Evolutionary conservation across 2,329 filamentous ascomycete species (phyloP), one percentile per base, ranked within the genome.

Genomic region (Grosmannia penicillata): DNA sequence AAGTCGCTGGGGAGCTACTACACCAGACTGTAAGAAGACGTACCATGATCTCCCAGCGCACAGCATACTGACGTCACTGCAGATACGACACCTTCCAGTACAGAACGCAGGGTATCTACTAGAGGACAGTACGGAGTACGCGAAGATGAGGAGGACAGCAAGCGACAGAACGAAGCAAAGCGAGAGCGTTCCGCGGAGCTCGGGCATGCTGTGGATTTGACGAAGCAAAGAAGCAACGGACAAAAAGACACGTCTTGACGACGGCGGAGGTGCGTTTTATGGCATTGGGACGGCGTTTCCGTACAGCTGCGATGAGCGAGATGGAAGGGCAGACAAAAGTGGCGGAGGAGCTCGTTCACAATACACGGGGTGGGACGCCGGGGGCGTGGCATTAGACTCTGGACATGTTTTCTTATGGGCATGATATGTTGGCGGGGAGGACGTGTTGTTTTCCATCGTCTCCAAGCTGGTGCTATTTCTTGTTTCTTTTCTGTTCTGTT

Each of bases 31-130:
- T 86, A 62, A 66, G 80, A n/a, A n/a, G n/a, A n/a, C n/a, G n/a
- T n/a, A n/a, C n/a, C n/a, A n/a, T n/a, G n/a, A n/a, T 35, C 18
- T 33, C 26, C 9, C 26, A 11, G 14, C 9, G 8, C 19, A 25
- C n/a, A n/a, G n/a, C n/a, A n/a, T 19, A 26, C 46, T 50, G 35
- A 50, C 31, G 3, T 10, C 13, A 4, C 30, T 14, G 13, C 36
- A 84, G 80, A 59, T 85, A 86, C 53, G 81, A 86, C 59, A 84
- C 81, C 45, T 89, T 86, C 63, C 82, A 89, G 63, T 89, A 89
- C 61, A 75, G 83, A 52, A 87, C 83, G 26, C 82, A 89, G 59
- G 83, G 82, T 48, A 89, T 89, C 59, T 89, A 89, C 59, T 89
- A 71, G 44, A 38, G 17, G 15, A 29, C n/a, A 23, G 14, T 3